Evolutionary conservation across 805 yeast species (phyloP), one percentile per base, ranked within the genome.

Genomic region (Cyberlindnera nakhonratchasimensis): DNA sequence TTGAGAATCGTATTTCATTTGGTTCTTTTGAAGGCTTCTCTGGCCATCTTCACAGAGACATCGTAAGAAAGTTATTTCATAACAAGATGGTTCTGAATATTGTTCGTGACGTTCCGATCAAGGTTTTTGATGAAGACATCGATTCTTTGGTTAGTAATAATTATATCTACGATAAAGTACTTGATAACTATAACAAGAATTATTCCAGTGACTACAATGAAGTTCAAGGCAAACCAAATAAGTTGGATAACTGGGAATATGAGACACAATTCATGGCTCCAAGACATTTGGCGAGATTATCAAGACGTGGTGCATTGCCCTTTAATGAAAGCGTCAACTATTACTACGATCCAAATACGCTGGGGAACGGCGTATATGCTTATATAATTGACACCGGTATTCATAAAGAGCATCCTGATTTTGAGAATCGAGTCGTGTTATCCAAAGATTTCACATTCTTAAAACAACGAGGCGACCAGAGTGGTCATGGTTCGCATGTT

Each of bases 401-500:
- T n/a, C 65, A 64, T 49, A 69, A 68, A 11, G 70, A 68, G 6
- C 82, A 80, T 55, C 76, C 75, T n/a, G 84, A 81, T 31, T 65
- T 85, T 55, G 81, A 74, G 52, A 81, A 79, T 1, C 64, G 91
- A 40, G 86, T 82, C 7, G 52, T 49, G 6, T 58, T 63, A 44
- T 90, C 90, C 1, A 71, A 67, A 7, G 86, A 82, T 54, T 76
- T 80, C 44, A 80, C 87, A 0, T 67, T 66, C 2, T 82, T 77
- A 50, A 77, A 42, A 13, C 44, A 79, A 1, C 56, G 69, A 1
- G 87, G 86, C 6, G 96, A 90, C 58, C 65, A 65, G 9, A 81
- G 82, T 52, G 96, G 96, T 0, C 97, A 89, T 61, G 97, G 96
- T 0, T 87, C 96, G 1, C 96, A 89, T 62, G 95, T 90, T 36